Conservation (phyloP, 768 basidiomycete species). For the Russula lepida region DNA sequence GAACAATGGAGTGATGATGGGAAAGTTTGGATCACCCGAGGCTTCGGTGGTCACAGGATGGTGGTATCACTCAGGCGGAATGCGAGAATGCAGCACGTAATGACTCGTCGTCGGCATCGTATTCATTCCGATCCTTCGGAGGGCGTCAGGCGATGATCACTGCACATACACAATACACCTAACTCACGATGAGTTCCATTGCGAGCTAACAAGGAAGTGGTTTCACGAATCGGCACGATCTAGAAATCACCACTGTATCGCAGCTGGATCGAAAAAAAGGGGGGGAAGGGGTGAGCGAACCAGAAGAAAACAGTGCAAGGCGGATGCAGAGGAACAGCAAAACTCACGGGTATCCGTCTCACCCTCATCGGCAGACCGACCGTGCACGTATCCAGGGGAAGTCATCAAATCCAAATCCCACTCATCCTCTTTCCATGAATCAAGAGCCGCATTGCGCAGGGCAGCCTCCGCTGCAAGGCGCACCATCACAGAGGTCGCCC, state of each 20-base stretch:
- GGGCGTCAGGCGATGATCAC: neutral
- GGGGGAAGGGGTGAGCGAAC: neutral
- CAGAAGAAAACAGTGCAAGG: neutral
- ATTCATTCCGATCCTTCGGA: neutral
- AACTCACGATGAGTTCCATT: neutral
- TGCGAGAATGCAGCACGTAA: neutral
- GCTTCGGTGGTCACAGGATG: neutral
- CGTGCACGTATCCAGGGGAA: constrained; percentile 19
- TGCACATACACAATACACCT: neutral
- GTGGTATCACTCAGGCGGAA: neutral
- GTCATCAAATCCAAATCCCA: constrained; percentile 21
- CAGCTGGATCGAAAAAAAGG: neutral
- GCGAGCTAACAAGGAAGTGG: neutral
- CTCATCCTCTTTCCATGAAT: constrained; percentile 18
- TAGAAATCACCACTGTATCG: constrained; percentile 4
- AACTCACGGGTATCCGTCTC: constrained; percentile 20
- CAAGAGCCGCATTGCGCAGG: constrained; percentile 8
- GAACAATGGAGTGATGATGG: neutral
- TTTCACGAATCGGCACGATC: neutral
- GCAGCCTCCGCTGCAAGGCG: neutral
- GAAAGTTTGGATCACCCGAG: neutral
- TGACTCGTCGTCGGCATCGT: neutral
- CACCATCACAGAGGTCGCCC: neutral
- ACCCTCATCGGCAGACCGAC: constrained; percentile 10
- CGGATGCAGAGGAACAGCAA: neutral